Evolutionary conservation across 108 stramenopile species (phyloP), one percentile per base, ranked within the genome.

Genomic region (Cyclotella sp.): DNA sequence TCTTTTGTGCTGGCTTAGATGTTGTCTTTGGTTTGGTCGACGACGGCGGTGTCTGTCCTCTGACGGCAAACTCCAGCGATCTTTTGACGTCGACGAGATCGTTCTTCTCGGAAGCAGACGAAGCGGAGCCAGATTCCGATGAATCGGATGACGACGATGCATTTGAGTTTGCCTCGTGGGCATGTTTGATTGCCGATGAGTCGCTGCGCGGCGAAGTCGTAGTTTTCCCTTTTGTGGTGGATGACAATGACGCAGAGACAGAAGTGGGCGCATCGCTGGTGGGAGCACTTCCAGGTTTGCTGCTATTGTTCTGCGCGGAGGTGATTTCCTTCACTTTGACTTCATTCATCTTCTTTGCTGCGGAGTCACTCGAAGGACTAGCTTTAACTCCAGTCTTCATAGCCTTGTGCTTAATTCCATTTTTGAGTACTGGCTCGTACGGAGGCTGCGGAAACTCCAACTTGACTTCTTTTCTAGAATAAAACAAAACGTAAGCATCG

Each of bases 401-500:
- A 44, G 14, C 78, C 67, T 78, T 57, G 18, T 87, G 66, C 26
- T 68, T 82, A 3, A 87, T 86, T 65, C 88, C 86, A 24, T 75
- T 73, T n/a, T 75, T 75, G 0, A 87, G 73, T 78, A 82, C 86
- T 7, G 63, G 64, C 22, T 65, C 72, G 28, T 65, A 60, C 0
- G 89, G 88, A 42, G 90, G 89, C 15, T 80, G 66, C 8, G 90
- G 90, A 70, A 91, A 90, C 64, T 90, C 92, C 49, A 93, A 69
- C 52, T 90, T 88, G 21, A 93, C 92, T 80, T 93, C 91, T 47
- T 85, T 86, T 13, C 94, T 82, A 43, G 82, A 86, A 59, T 91
- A 95, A 62, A 95, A 95, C 11, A 95, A 80, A 24, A 95, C 67
- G 51, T 95, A 95, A 9, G 87, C 94, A 76, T 92, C 89, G 9